Percentiles rank a stretch among this genome's conserved stretches.
Conservation (phyloP, 2,329 filamentous ascomycete genomes). For the Fusarium multiceps region DNA sequence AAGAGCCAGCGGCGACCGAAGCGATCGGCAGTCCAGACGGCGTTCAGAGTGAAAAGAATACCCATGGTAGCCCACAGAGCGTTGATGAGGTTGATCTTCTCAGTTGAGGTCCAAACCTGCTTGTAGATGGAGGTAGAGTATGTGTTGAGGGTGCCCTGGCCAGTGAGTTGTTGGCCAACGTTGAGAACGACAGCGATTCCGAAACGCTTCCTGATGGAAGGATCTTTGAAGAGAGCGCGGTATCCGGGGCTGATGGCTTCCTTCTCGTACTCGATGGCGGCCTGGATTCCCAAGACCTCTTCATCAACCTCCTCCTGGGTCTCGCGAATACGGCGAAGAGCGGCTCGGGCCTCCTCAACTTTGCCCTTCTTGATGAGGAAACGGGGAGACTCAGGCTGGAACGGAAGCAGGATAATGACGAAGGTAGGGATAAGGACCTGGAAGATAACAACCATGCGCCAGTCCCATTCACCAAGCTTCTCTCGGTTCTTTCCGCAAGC, state of each 20-base stretch:
- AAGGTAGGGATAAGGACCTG: constrained; percentile 74
- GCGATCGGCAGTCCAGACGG: constrained; percentile 77
- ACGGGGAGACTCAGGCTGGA: constrained; percentile 74
- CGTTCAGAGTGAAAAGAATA: constrained; percentile 78
- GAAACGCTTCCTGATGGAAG: constrained; percentile 74
- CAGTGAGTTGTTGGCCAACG: constrained; percentile 76
- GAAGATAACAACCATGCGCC: constrained; percentile 79
- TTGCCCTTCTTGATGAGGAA: constrained; percentile 74
- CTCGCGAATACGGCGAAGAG: constrained; percentile 70
- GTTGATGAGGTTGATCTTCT: constrained; percentile 77
- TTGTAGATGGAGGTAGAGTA: constrained; percentile 81
- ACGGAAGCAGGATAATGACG: constrained; percentile 71
- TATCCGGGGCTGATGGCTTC: constrained; percentile 73
- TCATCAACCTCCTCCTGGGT: constrained; percentile 74
- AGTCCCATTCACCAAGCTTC: constrained; percentile 75
- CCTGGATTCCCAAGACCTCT: constrained; percentile 72
- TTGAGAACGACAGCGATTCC: constrained; percentile 74
- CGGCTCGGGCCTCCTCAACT: constrained; percentile 67
- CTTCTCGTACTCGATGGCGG: constrained; percentile 77
- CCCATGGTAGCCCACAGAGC: constrained; percentile 78
- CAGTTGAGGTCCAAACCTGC: constrained; percentile 69
- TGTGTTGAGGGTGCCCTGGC: constrained; percentile 77
- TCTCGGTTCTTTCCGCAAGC: constrained; percentile 66
- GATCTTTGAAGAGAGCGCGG: constrained; percentile 75
- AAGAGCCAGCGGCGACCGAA: constrained; percentile 77